Conservation (phyloP, 2,329 filamentous ascomycete species). For the Colletotrichum aenigma region DNA sequence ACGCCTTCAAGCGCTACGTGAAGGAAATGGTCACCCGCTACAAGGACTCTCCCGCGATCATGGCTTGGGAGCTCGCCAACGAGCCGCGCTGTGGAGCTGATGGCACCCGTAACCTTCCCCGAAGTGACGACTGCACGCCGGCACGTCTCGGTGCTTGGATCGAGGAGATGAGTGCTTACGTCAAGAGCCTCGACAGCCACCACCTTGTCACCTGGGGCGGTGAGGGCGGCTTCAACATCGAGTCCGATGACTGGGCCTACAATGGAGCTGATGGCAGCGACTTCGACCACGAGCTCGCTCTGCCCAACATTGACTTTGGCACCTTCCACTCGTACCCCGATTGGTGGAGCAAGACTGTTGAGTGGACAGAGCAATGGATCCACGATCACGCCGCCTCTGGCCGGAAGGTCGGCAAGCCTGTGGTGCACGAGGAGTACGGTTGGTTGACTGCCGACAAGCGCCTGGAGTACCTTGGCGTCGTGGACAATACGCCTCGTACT, state of each 20-base stretch:
- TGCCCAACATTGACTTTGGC: slow-evolving; percentile 57
- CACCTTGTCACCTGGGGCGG: slow-evolving; percentile 61
- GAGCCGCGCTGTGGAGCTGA: slow-evolving; percentile 59
- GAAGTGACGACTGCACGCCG: slow-evolving; percentile 41
- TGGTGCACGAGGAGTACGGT: slow-evolving; percentile 60
- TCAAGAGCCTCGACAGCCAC: slow-evolving; percentile 55
- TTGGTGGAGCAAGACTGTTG: slow-evolving; percentile 56
- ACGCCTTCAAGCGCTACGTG: slow-evolving; percentile 63
- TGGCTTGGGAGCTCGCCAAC: slow-evolving; percentile 73
- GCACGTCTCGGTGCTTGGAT: slow-evolving; percentile 52
- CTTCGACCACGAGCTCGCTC: slow-evolving; percentile 53
- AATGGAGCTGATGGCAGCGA: slow-evolving; percentile 55
- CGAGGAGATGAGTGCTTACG: slow-evolving; percentile 57
- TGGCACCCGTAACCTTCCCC: slow-evolving; percentile 47
- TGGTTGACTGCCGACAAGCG: slow-evolving; percentile 56
- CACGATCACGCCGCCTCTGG: slow-evolving; percentile 53
- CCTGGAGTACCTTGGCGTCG: slow-evolving; percentile 46
- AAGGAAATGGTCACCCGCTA: slow-evolving; percentile 63
- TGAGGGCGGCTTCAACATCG: slow-evolving; percentile 61
- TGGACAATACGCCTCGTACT: slow-evolving; percentile 45
- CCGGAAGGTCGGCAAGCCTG: slow-evolving; percentile 50
- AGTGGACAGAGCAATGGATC: slow-evolving; percentile 60
- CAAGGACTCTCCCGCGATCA: slow-evolving; percentile 60
- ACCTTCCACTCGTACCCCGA: slow-evolving; percentile 62
- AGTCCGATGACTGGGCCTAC: slow-evolving; percentile 48